Conservation (phyloP, 129 eudicot genomes). For the Arctium minus region DNA sequence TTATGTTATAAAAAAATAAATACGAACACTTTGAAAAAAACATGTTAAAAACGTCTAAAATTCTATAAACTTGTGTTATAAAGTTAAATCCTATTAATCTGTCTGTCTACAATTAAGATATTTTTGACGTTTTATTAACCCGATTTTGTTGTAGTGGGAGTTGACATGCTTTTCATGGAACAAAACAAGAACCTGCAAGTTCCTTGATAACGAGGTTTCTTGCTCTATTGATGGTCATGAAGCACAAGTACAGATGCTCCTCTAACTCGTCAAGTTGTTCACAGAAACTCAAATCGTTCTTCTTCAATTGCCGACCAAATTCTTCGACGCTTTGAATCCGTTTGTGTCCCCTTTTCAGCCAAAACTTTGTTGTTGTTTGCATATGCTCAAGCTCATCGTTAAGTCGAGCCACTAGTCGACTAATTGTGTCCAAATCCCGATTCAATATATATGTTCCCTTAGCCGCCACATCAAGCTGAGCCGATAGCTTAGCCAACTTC, state of each 20-base stretch:
- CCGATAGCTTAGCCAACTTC: conserved; percentile 38
- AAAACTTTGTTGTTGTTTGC: conserved; percentile 40
- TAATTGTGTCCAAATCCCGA: conserved; percentile 77
- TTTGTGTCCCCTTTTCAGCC: conserved; percentile 58
- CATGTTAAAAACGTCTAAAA: neutral
- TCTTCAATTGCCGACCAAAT: conserved; percentile 59
- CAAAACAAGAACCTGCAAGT: conserved; percentile 24
- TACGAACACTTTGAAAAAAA: too few relatives aligned
- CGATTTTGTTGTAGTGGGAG: neutral
- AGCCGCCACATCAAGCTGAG: conserved; percentile 78
- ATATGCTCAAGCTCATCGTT: conserved; percentile 68
- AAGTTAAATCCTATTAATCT: neutral
- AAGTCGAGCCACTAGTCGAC: conserved; percentile 68
- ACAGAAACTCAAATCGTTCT: conserved; percentile 49
- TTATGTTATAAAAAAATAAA: too few relatives aligned
- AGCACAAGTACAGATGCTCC: conserved; percentile 78
- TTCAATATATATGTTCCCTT: conserved; percentile 71
- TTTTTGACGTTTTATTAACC: neutral
- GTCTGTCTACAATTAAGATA: neutral
- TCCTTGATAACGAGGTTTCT: conserved; percentile 69
- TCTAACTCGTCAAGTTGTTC: conserved; percentile 83
- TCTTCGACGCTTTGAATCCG: conserved; percentile 54
- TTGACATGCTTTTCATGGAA: neutral
- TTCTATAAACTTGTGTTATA: neutral
- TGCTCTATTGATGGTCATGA: conserved; percentile 83